Percentiles rank a stretch among this genome's conserved stretches.
phyloP scores from a whole-genome alignment of 805 yeast genomes.

The Yarrowia alimentaria region DNA sequence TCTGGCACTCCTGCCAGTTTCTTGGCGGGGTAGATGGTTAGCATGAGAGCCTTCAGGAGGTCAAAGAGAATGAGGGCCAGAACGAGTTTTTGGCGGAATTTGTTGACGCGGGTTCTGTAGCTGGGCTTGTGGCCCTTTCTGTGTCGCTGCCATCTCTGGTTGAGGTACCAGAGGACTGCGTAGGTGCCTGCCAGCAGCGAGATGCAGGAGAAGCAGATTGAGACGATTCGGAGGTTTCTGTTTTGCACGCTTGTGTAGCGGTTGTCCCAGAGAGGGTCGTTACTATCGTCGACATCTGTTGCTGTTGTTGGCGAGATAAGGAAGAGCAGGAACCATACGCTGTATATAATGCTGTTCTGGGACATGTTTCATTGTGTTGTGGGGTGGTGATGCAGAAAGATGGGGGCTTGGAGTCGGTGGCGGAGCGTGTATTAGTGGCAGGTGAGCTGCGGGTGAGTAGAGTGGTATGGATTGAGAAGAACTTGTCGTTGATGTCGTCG shows the following conservation, averaged over 20 bases:
- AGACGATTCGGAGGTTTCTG: slow-evolving; percentile 10
- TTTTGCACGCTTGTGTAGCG: slow-evolving; percentile 12
- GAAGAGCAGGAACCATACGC: too few relatives aligned
- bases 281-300: background rate
- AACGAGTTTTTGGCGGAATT: slow-evolving; percentile 56
- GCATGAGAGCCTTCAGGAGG: slow-evolving; percentile 65
- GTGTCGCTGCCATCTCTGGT: slow-evolving; percentile 18
- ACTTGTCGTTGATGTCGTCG: too few relatives aligned
- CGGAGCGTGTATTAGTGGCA: too few relatives aligned
- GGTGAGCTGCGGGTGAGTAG: too few relatives aligned
- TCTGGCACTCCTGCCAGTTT: slow-evolving; percentile 47
- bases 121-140: background rate
- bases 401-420: too few relatives aligned
- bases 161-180: slow-evolving; percentile 8
- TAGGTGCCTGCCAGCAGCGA: slow-evolving; percentile 13
- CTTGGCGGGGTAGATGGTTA: slow-evolving; percentile 49
- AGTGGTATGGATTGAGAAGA: too few relatives aligned
- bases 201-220: slow-evolving; percentile 2
- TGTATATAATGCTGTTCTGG: too few relatives aligned
- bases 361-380: too few relatives aligned
- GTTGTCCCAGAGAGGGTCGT: slow-evolving; percentile 12
- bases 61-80: slow-evolving; percentile 68
- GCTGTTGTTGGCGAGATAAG: too few relatives aligned
- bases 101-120: slow-evolving; percentile 1
- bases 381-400: too few relatives aligned